Percentiles rank a stretch among this genome's conserved stretches.
phyloP scores from a whole-genome alignment of 106 monocot species.

The Allium sativum region DNA sequence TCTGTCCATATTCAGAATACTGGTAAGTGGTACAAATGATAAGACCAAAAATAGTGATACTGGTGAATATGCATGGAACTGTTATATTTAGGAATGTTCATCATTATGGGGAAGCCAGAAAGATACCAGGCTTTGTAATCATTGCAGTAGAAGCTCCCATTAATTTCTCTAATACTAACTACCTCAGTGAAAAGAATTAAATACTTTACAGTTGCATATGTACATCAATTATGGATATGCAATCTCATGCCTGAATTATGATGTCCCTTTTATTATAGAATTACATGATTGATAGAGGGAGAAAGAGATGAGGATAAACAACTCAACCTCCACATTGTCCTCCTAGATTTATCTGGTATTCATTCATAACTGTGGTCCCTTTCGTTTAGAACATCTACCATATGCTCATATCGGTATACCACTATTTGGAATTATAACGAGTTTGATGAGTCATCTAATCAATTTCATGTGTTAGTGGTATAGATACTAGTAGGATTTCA shows the following conservation, averaged over 20 bases:
- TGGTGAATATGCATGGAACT: slow-evolving; percentile 67
- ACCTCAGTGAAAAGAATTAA: slow-evolving; percentile 72
- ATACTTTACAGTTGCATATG: not conserved
- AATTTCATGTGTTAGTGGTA: slow-evolving; percentile 40
- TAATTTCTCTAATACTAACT: slow-evolving; percentile 72
- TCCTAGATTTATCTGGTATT: slow-evolving; percentile 72
- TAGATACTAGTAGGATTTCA: slow-evolving; percentile 67
- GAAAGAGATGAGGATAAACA: slow-evolving; percentile 31
- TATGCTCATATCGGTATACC: not conserved
- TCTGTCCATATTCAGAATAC: slow-evolving; percentile 69
- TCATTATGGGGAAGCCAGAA: slow-evolving; percentile 61
- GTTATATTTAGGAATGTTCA: slow-evolving; percentile 57
- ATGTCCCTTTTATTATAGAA: slow-evolving; percentile 21
- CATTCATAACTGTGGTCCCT: not conserved
- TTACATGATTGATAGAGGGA: slow-evolving; percentile 72
- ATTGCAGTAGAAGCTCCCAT: slow-evolving; percentile 70
- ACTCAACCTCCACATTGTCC: slow-evolving; percentile 26
- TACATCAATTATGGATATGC: not conserved
- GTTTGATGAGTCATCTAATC: not conserved
- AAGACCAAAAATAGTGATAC: slow-evolving; percentile 61
- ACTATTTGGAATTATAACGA: not conserved
- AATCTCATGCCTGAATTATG: not conserved
- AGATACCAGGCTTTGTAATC: slow-evolving; percentile 71
- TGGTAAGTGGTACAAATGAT: slow-evolving; percentile 73
- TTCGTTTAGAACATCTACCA: not conserved